Evolutionary conservation across 345 rosid genomes (phyloP), one percentile per base, ranked within the genome.

Genomic region (Chamaenerion angustifolium): DNA sequence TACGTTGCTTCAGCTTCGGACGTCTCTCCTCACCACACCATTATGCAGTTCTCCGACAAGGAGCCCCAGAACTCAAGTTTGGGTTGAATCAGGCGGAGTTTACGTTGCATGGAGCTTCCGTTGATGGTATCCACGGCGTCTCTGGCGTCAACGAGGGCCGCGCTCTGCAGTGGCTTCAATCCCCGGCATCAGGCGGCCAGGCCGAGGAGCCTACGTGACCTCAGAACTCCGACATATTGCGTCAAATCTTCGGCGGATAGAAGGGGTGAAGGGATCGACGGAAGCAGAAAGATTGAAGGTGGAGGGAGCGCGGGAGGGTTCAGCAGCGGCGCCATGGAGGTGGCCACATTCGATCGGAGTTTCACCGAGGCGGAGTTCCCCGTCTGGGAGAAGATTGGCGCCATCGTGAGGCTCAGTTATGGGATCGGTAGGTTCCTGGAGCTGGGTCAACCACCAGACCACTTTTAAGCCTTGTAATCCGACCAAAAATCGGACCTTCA

Each of bases 331-430:
- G 71, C 78, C 4, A 78, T 90, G 96, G 85, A 82, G 60, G 93
- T 78, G 11, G 73, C 89, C 42, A 69, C 96, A 35, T 78, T 80
- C 41, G 89, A 90, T 58, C 68, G 60, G 44, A 74, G 82, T 57
- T 86, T 81, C 21, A 55, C 68, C 65, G 84, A 73, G 15, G 60
- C 79, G 40, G 89, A 87, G 62, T 77, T 86, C 10, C 82, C 95
- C 1, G 71, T 82, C 16, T 92, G 96, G 98, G 96, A 92, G 37
- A 87, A 70, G 74, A 92, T 92, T 49, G 96, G 88, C 45, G 95
- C 93, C 40, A 74, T 92, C 12, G 74, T 87, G 56, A 57, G 98
- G 67, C 85, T 87, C 58, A 78, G 93, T 55, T 87, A 76, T 45
- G 96, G 98, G 64, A 86, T 92, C 50, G 98, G 98, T 92, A 17